A percentile compares a stretch with the other conserved stretches of the same genome.
Conservation (phyloP, 495 filamentous ascomycete species). For the Articulospora tetracladia region DNA sequence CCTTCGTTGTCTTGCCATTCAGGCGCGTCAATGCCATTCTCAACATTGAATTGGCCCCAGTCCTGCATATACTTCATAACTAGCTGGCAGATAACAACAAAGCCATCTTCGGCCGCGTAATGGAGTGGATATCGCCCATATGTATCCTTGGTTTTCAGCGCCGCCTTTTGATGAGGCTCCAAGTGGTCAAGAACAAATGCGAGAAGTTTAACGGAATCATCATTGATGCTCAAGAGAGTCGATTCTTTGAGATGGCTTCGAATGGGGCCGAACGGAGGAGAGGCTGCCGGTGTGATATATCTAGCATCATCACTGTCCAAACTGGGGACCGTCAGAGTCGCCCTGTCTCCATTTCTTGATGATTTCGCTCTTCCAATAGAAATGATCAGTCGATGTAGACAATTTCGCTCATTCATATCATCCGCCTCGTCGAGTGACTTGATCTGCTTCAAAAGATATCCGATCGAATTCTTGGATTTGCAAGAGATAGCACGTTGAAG, state of each 20-base stretch:
- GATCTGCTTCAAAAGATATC: conserved; percentile 61
- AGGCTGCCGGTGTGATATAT: conserved; percentile 74
- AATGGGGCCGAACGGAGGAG: conserved; percentile 58
- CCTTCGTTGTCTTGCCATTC: conserved; percentile 92
- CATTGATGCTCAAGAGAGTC: conserved; percentile 40
- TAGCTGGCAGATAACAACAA: conserved; percentile 81
- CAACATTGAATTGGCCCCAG: conserved; percentile 83
- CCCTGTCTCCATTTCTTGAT: conserved; percentile 21
- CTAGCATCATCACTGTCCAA: conserved; percentile 42
- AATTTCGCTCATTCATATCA: conserved; percentile 91
- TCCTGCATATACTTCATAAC: conserved; percentile 82
- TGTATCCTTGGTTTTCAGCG: conserved; percentile 65
- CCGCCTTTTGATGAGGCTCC: conserved; percentile 60
- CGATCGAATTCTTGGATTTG: conserved; percentile 62
- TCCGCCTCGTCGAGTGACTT: conserved; percentile 75
- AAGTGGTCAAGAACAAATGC: conserved; percentile 68
- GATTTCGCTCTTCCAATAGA: conserved; percentile 78
- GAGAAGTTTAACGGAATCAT: conserved; percentile 72
- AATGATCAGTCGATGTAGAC: conserved; percentile 87
- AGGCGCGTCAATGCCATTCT: conserved; percentile 76
- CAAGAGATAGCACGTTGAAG: conserved; percentile 80
- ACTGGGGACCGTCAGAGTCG: conserved; percentile 36
- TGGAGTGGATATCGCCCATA: conserved; percentile 88
- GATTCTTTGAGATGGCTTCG: conserved; percentile 50
- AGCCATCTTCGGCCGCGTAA: conserved; percentile 93